These are phyloP conservation scores for Diutina rugosa DNA, from an alignment of 1,139 yeast species.

Conservation along the genomic window DNA sequence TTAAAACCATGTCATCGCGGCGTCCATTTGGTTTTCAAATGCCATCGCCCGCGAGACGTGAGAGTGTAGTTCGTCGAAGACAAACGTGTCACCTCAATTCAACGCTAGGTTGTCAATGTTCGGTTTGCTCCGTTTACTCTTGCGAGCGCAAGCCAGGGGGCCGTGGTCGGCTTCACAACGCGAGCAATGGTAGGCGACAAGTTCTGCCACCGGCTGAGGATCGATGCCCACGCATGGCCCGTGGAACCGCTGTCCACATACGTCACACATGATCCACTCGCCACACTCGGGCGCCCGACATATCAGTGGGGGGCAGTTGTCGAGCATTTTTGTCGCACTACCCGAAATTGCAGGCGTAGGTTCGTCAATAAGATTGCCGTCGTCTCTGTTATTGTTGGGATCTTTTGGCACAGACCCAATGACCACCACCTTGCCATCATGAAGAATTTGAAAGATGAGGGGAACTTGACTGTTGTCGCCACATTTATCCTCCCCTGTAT, in stretches of 20 bases:
- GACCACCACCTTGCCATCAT: not conserved
- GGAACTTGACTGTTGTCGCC: not conserved
- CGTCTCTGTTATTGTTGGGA: too few species aligned
- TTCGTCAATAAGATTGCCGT: too few species aligned
- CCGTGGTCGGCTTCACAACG: constrained; percentile 34
- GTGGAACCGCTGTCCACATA: constrained; percentile 55
- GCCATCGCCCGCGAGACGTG: constrained; percentile 32
- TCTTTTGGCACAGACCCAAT: not conserved
- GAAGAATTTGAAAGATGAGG: not conserved
- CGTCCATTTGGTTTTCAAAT: constrained; percentile 9
- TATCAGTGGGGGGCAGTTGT: not conserved
- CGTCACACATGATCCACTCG: constrained; percentile 51
- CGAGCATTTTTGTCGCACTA: not conserved
- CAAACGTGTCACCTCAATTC: constrained; percentile 56
- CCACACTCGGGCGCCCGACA: not conserved
- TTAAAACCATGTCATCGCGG: constrained; percentile 4
- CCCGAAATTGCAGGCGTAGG: too few species aligned
- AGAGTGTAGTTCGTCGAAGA: constrained; percentile 51
- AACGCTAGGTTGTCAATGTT: constrained; percentile 69
- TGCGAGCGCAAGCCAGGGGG: constrained; percentile 39
- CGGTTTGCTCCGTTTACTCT: constrained; percentile 39
- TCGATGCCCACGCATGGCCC: constrained; percentile 32
- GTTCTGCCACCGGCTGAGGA: constrained; percentile 18
- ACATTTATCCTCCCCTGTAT: not conserved
- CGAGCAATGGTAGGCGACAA: constrained; percentile 45